phyloP scores from a whole-genome alignment of 2,329 filamentous ascomycete species.

The Ambrosiella xylebori region DNA sequence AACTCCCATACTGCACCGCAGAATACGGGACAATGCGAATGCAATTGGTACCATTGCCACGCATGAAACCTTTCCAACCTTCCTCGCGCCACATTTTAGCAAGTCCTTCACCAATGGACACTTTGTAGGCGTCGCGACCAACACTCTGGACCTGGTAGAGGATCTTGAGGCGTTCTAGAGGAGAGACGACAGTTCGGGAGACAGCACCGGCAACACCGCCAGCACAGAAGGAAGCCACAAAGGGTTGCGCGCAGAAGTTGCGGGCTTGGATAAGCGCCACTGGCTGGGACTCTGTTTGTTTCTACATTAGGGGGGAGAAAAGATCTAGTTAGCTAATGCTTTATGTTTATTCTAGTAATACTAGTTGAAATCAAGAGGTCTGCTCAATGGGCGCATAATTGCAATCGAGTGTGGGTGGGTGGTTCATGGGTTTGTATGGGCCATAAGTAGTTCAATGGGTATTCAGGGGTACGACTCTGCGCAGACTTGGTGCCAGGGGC shows the following conservation, averaged over 20 bases:
- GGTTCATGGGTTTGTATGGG: not conserved
- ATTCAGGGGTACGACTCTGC: not conserved
- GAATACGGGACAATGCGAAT: slow-evolving; percentile 97
- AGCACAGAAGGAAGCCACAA: slow-evolving; percentile 81
- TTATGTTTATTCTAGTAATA: too few species aligned
- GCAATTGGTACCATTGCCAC: slow-evolving; percentile 95
- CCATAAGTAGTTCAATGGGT: not conserved
- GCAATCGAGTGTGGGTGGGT: not conserved
- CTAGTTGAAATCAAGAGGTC: too few species aligned
- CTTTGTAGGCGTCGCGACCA: slow-evolving; percentile 80
- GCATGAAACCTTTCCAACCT: slow-evolving; percentile 93
- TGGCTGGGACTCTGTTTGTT: slow-evolving; percentile 2
- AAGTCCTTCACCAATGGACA: slow-evolving; percentile 77
- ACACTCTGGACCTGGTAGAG: slow-evolving; percentile 91
- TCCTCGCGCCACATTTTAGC: slow-evolving; percentile 95
- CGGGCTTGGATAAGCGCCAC: not conserved
- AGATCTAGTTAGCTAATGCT: not conserved
- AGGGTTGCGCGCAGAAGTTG: slow-evolving; percentile 54
- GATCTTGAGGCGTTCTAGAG: slow-evolving; percentile 89
- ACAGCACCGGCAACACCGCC: slow-evolving; percentile 90
- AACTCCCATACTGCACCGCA: slow-evolving; percentile 93
- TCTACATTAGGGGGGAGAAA: not conserved
- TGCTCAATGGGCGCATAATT: not conserved
- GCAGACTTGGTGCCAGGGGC: not conserved
- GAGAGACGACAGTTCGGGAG: slow-evolving; percentile 93